Percentiles rank a stretch among this genome's conserved stretches.
Conservation (phyloP, 2,329 filamentous ascomycete genomes). For the Seiridium unicorne region DNA sequence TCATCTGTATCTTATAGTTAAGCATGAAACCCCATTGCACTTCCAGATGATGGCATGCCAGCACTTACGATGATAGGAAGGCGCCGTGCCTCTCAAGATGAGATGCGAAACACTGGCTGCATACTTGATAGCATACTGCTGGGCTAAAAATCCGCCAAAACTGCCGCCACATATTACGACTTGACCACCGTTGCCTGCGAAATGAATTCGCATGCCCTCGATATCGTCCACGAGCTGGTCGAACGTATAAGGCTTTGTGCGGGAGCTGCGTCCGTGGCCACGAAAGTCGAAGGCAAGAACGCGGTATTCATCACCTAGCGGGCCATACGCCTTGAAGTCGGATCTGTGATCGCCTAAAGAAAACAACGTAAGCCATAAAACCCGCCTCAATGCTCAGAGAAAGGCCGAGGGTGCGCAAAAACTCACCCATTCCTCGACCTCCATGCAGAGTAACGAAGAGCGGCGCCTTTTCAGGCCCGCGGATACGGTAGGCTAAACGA, state of each 20-base stretch:
- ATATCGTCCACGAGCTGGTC: conserved; percentile 36
- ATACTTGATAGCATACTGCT: conserved; percentile 37
- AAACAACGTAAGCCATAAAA: too few species aligned
- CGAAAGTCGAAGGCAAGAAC: conserved; percentile 35
- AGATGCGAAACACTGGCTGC: conserved; percentile 26
- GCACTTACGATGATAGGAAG: conserved; percentile 33
- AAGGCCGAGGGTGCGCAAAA: neutral
- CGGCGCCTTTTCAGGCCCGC: conserved; percentile 26
- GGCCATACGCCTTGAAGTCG: conserved; percentile 30
- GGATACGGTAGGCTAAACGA: conserved; percentile 28
- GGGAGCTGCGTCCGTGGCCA: conserved; percentile 33
- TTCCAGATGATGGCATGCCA: neutral
- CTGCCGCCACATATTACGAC: conserved; percentile 35
- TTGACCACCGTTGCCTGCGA: conserved; percentile 19
- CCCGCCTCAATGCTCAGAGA: too few species aligned
- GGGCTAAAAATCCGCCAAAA: conserved; percentile 37
- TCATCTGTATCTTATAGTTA: conserved; percentile 24
- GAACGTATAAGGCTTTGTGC: conserved; percentile 32
- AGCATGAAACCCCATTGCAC: neutral
- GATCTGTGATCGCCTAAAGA: conserved; percentile 29
- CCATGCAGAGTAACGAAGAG: conserved; percentile 36
- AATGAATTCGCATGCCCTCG: conserved; percentile 28
- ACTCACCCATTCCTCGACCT: conserved; percentile 32
- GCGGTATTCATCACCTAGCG: conserved; percentile 23
- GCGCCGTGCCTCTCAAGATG: conserved; percentile 34